phyloP scores from a whole-genome alignment of 139 green algal genomes.

The Desmodesmus armatus region DNA sequence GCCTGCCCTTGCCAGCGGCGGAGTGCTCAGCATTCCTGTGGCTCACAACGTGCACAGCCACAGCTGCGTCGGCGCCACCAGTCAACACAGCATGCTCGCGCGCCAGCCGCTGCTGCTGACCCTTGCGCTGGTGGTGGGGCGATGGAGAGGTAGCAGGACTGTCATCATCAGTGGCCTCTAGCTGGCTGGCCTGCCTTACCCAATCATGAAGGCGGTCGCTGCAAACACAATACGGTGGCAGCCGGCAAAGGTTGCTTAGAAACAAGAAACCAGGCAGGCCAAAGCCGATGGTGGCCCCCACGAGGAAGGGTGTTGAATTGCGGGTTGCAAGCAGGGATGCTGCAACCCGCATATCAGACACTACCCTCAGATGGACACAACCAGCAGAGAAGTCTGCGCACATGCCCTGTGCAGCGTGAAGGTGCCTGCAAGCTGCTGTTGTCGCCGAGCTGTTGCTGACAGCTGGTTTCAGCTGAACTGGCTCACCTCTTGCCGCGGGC shows the following conservation, averaged over 20 bases:
- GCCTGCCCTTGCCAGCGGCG: not conserved
- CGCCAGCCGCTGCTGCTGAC: not conserved
- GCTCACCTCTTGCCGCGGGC: too few relatives aligned
- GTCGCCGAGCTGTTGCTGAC: too few relatives aligned
- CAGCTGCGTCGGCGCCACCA: not conserved
- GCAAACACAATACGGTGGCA: not conserved
- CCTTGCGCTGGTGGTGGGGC: not conserved
- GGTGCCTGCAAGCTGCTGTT: too few relatives aligned
- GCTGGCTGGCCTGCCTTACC: conserved; percentile 1
- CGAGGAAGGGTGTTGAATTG: too few relatives aligned
- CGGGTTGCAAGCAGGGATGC: too few relatives aligned
- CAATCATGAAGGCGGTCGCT: not conserved
- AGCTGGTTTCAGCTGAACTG: too few relatives aligned
- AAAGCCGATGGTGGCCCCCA: too few relatives aligned
- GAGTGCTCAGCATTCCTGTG: not conserved
- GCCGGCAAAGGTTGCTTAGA: not conserved
- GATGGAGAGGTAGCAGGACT: not conserved
- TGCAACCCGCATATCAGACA: too few relatives aligned
- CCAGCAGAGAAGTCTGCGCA: too few relatives aligned
- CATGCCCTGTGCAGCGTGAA: too few relatives aligned
- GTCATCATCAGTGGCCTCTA: too few relatives aligned
- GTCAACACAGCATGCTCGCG: not conserved
- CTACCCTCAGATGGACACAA: too few relatives aligned
- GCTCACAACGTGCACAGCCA: not conserved
- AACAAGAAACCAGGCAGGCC: not conserved